Conservation (phyloP, 257 asterid genomes). For the Solanum ossicruentum region DNA sequence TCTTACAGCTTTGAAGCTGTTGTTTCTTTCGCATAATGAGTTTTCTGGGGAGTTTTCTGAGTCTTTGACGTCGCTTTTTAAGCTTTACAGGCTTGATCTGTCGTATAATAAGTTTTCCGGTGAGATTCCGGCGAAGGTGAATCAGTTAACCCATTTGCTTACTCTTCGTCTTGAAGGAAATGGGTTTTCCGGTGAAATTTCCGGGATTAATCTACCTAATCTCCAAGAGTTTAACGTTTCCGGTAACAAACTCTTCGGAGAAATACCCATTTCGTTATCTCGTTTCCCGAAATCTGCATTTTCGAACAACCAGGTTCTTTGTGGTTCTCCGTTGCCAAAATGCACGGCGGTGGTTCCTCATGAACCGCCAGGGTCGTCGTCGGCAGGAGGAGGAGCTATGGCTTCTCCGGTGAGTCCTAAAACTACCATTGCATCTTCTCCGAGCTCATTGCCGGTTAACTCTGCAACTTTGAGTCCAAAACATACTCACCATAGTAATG, state of each 20-base stretch:
- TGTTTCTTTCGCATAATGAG: conserved; percentile 50
- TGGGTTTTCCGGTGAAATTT: conserved; percentile 40
- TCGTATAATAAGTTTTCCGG: conserved; percentile 62
- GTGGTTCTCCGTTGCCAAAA: conserved; percentile 55
- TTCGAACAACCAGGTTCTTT: conserved; percentile 30
- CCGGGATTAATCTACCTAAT: conserved; percentile 24
- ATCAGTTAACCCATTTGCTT: conserved; percentile 34
- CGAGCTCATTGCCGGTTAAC: conserved; percentile 33
- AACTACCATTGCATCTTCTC: conserved; percentile 40
- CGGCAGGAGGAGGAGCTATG: conserved; percentile 28
- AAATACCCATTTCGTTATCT: conserved; percentile 47
- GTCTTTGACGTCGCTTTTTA: conserved; percentile 20
- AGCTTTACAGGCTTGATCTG: conserved; percentile 69
- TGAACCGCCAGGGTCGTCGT: conserved; percentile 12
- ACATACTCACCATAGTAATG: neutral
- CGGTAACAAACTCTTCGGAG: conserved; percentile 33
- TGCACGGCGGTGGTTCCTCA: conserved; percentile 32
- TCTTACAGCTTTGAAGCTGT: conserved; percentile 39
- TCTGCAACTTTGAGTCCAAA: conserved; percentile 17
- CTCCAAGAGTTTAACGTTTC: conserved; percentile 78
- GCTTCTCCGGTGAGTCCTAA: conserved; percentile 42
- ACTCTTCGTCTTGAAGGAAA: conserved; percentile 62
- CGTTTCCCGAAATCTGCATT: conserved; percentile 45
- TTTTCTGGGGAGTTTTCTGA: conserved; percentile 55
- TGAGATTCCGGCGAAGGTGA: conserved; percentile 24